These are phyloP conservation scores for Podospora fimiseda DNA, from an alignment of 495 filamentous ascomycete genomes.

Conservation along the genomic window DNA sequence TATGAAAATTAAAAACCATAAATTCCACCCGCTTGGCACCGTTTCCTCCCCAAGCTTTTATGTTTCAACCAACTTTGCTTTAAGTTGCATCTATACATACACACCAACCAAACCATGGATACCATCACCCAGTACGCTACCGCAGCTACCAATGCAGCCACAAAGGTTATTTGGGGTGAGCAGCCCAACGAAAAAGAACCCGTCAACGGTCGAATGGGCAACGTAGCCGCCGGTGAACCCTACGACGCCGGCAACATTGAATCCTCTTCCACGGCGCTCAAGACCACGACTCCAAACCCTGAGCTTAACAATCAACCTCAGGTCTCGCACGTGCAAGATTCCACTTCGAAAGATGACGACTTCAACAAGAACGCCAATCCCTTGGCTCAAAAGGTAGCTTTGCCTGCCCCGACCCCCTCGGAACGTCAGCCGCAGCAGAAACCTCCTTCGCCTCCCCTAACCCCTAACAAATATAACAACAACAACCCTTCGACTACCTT, in stretches of 20 bases:
- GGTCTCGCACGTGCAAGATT: not conserved
- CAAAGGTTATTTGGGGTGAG: conserved; percentile 48
- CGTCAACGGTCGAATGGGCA: conserved; percentile 44
- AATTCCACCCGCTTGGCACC: not conserved
- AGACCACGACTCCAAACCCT: not conserved
- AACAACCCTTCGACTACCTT: conserved; percentile 21
- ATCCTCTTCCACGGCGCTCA: not conserved
- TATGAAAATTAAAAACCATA: not conserved
- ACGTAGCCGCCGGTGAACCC: conserved; percentile 50
- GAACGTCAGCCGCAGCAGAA: not conserved
- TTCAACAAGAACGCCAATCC: conserved; percentile 3
- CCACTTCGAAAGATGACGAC: not conserved
- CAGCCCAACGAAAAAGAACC: conserved; percentile 40
- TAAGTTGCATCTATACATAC: not conserved
- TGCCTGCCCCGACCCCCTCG: conserved; percentile 3
- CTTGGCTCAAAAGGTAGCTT: not conserved
- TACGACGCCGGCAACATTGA: conserved; percentile 52
- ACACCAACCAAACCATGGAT: conserved; percentile 41
- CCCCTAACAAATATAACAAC: not conserved
- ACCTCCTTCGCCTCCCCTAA: not conserved
- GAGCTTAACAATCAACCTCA: not conserved
- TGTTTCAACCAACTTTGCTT: too few species aligned
- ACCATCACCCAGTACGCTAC: conserved; percentile 44
- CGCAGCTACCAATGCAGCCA: conserved; percentile 42
- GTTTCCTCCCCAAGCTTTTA: not conserved